Conservation (phyloP, 2,329 filamentous ascomycete genomes). For the Pseudogymnoascus sp. region DNA sequence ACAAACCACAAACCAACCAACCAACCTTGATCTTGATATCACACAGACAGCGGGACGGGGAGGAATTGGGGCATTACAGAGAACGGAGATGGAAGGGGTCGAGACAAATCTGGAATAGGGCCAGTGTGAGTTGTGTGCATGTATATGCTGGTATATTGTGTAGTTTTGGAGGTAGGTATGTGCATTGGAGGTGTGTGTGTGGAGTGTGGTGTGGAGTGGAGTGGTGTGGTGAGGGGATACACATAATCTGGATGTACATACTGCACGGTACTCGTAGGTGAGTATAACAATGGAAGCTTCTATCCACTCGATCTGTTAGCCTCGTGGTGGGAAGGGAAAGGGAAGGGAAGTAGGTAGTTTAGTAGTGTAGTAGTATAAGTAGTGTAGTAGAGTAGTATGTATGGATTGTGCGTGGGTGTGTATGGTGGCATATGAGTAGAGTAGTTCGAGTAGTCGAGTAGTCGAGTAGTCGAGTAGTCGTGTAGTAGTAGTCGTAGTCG, state of each 20-base stretch:
- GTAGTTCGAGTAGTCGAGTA: background rate
- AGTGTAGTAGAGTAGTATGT: background rate
- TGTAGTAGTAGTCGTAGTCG: no score
- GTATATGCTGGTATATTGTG: background rate
- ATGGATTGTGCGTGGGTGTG: no score
- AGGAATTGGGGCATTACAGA: background rate
- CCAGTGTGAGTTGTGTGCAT: background rate
- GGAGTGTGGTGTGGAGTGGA: no score
- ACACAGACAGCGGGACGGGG: background rate
- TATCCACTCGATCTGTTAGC: slow-evolving; percentile 1
- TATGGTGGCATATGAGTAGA: background rate
- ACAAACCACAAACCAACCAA: background rate
- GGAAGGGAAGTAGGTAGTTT: no score
- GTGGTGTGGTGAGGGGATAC: background rate
- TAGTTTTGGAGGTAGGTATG: background rate
- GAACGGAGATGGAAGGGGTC: slow-evolving; percentile 2
- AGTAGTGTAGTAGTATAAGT: background rate
- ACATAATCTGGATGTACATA: background rate
- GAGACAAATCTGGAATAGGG: background rate
- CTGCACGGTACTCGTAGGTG: background rate
- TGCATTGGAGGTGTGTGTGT: no score
- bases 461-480: background rate
- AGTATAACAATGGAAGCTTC: slow-evolving; percentile 6
- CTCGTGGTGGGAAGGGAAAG: background rate
- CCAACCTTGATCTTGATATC: background rate